Evolutionary conservation across 192 early-diverging fungal species (phyloP).

Genomic region (Chytriomyces confervae): DNA sequence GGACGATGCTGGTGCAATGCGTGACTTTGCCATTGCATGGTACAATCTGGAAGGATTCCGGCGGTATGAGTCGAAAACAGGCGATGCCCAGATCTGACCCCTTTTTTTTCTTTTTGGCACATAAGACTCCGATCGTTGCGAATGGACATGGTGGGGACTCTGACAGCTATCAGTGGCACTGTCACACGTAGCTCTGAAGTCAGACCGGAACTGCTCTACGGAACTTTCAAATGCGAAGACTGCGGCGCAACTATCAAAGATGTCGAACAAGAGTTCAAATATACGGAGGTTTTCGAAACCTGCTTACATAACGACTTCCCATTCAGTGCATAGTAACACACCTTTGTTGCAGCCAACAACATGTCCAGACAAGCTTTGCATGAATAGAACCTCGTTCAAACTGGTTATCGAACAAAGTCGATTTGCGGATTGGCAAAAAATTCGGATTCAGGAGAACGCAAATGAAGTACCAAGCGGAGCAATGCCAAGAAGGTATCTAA

Average conservation of each 20-base stretch:
- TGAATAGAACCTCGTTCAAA: constrained; percentile 80
- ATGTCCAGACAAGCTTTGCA: constrained; percentile 82
- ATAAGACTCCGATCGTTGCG: constrained; percentile 82
- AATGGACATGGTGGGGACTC: constrained; percentile 80
- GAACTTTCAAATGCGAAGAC: constrained; percentile 87
- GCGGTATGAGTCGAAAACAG: constrained; percentile 6
- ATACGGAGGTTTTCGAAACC: constrained; percentile 74
- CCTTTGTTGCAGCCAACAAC: constrained; percentile 69
- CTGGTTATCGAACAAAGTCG: constrained; percentile 81
- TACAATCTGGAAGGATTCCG: constrained; percentile 44
- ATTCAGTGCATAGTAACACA: constrained; percentile 24
- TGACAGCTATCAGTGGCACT: constrained; percentile 85
- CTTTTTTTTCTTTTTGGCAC: background rate
- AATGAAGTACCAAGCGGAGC: constrained; percentile 95
- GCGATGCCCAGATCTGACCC: too few relatives aligned
- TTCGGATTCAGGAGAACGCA: constrained; percentile 94
- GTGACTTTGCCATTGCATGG: constrained; percentile 78
- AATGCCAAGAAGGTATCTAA: constrained; percentile 88
- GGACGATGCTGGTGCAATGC: constrained; percentile 52
- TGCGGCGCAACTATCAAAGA: constrained; percentile 80
- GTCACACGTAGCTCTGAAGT: constrained; percentile 98
- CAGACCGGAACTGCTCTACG: constrained; percentile 90
- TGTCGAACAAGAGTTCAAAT: constrained; percentile 96
- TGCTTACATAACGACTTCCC: constrained; percentile 2
- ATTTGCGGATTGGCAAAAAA: constrained; percentile 98